Evolutionary conservation across 2,329 filamentous ascomycete species (phyloP).

Genomic region (Penicillium sp.): DNA sequence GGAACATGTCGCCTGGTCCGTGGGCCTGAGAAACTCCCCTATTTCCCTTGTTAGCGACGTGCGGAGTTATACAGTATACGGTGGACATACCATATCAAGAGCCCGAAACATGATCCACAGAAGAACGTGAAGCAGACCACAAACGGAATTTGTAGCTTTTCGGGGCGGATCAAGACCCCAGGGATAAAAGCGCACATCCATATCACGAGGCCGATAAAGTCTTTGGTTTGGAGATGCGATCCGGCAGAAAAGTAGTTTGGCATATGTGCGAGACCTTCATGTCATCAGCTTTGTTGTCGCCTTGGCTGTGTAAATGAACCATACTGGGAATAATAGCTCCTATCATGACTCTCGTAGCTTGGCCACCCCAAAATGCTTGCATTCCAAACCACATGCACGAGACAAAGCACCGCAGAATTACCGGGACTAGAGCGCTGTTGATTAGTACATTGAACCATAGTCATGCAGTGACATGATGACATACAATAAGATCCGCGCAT

Average conservation of each 20-base stretch:
- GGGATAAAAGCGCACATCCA: conserved; percentile 15
- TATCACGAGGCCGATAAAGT: conserved; percentile 24
- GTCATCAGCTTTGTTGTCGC: background rate
- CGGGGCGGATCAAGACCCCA: background rate
- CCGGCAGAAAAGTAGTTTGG: conserved; percentile 21
- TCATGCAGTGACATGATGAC: background rate
- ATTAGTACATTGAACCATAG: background rate
- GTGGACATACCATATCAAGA: background rate
- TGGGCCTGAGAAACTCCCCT: background rate
- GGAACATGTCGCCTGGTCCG: background rate
- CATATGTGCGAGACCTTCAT: conserved; percentile 16
- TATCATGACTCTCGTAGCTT: background rate
- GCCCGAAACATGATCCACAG: background rate
- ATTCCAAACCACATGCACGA: background rate
- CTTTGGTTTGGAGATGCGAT: conserved; percentile 23
- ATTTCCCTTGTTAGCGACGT: background rate
- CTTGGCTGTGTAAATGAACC: background rate
- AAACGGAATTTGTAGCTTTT: background rate
- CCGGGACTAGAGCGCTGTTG: background rate
- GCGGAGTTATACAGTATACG: background rate
- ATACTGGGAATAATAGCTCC: background rate
- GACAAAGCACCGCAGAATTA: background rate
- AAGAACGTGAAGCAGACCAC: background rate
- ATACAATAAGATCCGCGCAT: background rate
- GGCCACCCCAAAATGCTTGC: background rate